Percentiles rank a stretch among this genome's conserved stretches.
Evolutionary conservation across 2,329 filamentous ascomycete species (phyloP).

Genomic region (Nemania sp.): DNA sequence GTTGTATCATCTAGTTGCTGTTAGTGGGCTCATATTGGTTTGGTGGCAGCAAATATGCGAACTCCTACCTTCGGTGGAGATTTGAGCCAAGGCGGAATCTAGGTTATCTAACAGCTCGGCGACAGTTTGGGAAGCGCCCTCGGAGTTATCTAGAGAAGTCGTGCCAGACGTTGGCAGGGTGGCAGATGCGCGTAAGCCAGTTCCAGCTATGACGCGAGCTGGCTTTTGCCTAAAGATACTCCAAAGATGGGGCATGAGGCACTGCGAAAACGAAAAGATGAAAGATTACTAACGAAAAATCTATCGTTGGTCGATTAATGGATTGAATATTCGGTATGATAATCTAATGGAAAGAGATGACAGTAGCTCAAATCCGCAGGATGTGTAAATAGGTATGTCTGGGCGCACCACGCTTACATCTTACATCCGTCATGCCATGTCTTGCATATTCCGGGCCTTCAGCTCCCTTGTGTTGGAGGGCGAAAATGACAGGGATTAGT

Average conservation of each 20-base stretch:
- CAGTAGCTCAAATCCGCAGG: neutral
- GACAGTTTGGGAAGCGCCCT: constrained; percentile 4
- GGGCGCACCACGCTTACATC: neutral
- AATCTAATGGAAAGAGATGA: neutral
- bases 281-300: neutral
- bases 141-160: constrained; percentile 3
- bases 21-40: neutral
- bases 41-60: neutral
- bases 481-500: neutral
- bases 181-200: constrained; percentile 4
- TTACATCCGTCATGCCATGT: no score
- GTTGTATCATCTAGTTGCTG: neutral
- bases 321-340: neutral
- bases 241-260: constrained; percentile 4
- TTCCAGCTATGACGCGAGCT: neutral
- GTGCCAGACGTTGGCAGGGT: constrained; percentile 1
- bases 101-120: neutral
- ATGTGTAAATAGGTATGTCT: neutral
- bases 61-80: neutral
- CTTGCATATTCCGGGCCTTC: no score
- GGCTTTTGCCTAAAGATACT: constrained; percentile 3
- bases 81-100: constrained; percentile 2
- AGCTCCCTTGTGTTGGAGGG: no score
- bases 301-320: neutral
- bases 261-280: neutral